Conservation (phyloP, 2,329 filamentous ascomycete genomes). For the Aciculosporium take region DNA sequence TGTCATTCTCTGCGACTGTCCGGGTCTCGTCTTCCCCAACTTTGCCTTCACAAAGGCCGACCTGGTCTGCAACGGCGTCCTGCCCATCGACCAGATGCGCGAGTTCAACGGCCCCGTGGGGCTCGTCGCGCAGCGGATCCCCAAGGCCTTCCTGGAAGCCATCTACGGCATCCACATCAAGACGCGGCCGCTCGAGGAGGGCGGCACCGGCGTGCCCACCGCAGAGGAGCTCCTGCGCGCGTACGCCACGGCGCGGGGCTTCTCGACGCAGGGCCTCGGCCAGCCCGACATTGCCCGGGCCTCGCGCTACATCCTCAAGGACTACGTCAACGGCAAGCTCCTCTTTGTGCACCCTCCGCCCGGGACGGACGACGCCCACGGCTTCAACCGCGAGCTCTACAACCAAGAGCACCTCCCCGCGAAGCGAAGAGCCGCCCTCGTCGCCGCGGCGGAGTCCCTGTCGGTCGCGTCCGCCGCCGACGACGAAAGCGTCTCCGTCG, state of each 20-base stretch:
- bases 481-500: slow-evolving; percentile 14
- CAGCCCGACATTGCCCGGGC: slow-evolving; percentile 90
- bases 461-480: slow-evolving; percentile 26
- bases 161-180: slow-evolving; percentile 86
- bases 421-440: slow-evolving; percentile 57
- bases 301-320: slow-evolving; percentile 79
- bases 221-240: slow-evolving; percentile 72
- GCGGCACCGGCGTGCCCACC: slow-evolving; percentile 75
- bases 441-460: slow-evolving; percentile 32
- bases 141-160: slow-evolving; percentile 77
- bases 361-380: slow-evolving; percentile 49
- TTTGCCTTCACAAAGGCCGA: slow-evolving; percentile 95
- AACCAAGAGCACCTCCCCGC: slow-evolving; percentile 67
- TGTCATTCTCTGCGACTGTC: slow-evolving; percentile 92
- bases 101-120: slow-evolving; percentile 81
- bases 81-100: slow-evolving; percentile 91
- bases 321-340: slow-evolving; percentile 94
- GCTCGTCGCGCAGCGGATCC: slow-evolving; percentile 73
- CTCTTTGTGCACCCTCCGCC: slow-evolving; percentile 86
- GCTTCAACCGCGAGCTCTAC: slow-evolving; percentile 86
- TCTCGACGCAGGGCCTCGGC: slow-evolving; percentile 75
- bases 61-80: slow-evolving; percentile 83
- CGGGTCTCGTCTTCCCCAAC: slow-evolving; percentile 95
- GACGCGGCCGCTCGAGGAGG: slow-evolving; percentile 72
- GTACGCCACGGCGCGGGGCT: slow-evolving; percentile 81